phyloP scores from a whole-genome alignment of 495 filamentous ascomycete genomes.

The Trypethelium eluteriae region DNA sequence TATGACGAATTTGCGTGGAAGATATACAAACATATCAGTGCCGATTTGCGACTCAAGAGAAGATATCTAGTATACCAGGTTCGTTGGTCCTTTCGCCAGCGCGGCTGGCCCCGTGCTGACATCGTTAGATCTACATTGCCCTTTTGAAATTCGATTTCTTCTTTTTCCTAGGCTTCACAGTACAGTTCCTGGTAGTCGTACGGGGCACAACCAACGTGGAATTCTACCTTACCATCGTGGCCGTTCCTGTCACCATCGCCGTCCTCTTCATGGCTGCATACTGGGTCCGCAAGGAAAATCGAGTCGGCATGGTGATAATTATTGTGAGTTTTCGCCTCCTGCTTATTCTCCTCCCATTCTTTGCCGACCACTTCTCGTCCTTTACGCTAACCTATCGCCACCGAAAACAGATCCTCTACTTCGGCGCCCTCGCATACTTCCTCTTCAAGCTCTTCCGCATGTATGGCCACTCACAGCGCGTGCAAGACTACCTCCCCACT shows the following conservation, averaged over 20 bases:
- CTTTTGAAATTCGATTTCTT: conserved; percentile 99
- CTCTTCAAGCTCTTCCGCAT: conserved; percentile 96
- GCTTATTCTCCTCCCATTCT: neutral
- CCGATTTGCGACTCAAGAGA: conserved; percentile 93
- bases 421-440: conserved; percentile 89
- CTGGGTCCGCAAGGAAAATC: conserved; percentile 75
- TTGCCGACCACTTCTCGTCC: neutral
- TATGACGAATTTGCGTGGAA: conserved; percentile 99
- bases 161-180: conserved; percentile 97
- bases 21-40: conserved; percentile 98
- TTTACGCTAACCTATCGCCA: neutral
- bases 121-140: conserved; percentile 86
- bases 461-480: conserved; percentile 48
- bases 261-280: conserved; percentile 78
- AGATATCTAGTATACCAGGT: conserved; percentile 96
- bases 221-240: conserved; percentile 77
- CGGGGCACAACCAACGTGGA: conserved; percentile 59
- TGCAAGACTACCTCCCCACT: conserved; percentile 58
- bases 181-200: conserved; percentile 94
- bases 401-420: conserved; percentile 58
- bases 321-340: conserved; percentile 48
- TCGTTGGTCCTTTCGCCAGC: conserved; percentile 24
- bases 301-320: conserved; percentile 63
- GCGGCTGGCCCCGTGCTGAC: conserved; percentile 13
- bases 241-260: conserved; percentile 80